Conservation (phyloP, 2,329 filamentous ascomycete species). For the Beauveria asiatica region DNA sequence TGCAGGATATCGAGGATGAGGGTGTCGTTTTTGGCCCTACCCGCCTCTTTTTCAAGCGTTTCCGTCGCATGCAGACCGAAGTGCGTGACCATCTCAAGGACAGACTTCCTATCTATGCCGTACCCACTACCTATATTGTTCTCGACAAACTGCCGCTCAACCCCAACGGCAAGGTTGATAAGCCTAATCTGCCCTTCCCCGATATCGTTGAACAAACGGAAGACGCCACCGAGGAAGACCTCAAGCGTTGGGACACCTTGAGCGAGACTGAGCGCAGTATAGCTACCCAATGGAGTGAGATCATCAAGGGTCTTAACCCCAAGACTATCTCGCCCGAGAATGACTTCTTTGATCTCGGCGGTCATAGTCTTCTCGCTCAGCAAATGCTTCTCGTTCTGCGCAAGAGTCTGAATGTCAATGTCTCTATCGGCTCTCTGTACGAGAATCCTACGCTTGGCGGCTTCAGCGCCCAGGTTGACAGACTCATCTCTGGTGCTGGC, state of each 20-base stretch:
- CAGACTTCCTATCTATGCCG: slow-evolving; percentile 34
- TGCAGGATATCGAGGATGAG: slow-evolving; percentile 48
- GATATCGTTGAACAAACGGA: slow-evolving; percentile 53
- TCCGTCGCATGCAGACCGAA: slow-evolving; percentile 38
- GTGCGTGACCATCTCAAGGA: slow-evolving; percentile 60
- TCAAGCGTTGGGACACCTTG: slow-evolving; percentile 44
- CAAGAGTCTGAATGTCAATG: slow-evolving; percentile 21
- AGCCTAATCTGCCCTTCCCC: slow-evolving; percentile 69
- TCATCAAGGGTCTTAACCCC: slow-evolving; percentile 57
- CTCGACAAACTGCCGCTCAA: slow-evolving; percentile 54
- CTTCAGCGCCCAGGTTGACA: slow-evolving; percentile 24
- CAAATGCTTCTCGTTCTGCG: slow-evolving; percentile 60
- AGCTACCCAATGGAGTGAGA: slow-evolving; percentile 55
- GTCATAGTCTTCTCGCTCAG: slow-evolving; percentile 49
- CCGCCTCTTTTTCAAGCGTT: slow-evolving; percentile 36
- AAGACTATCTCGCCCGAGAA: slow-evolving; percentile 35
- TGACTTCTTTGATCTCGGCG: slow-evolving; percentile 31
- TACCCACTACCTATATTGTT: slow-evolving; percentile 27
- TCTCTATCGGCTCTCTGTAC: slow-evolving; percentile 26
- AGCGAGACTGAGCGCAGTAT: slow-evolving; percentile 31
- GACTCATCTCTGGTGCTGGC: slow-evolving; percentile 10
- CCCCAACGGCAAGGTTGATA: slow-evolving; percentile 75
- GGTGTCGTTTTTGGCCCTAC: slow-evolving; percentile 35
- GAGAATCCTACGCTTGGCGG: slow-evolving; percentile 20
- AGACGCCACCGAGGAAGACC: slow-evolving; percentile 26